These are phyloP conservation scores for Tuber brumale DNA, from an alignment of 495 filamentous ascomycete species.

Conservation along the genomic window DNA sequence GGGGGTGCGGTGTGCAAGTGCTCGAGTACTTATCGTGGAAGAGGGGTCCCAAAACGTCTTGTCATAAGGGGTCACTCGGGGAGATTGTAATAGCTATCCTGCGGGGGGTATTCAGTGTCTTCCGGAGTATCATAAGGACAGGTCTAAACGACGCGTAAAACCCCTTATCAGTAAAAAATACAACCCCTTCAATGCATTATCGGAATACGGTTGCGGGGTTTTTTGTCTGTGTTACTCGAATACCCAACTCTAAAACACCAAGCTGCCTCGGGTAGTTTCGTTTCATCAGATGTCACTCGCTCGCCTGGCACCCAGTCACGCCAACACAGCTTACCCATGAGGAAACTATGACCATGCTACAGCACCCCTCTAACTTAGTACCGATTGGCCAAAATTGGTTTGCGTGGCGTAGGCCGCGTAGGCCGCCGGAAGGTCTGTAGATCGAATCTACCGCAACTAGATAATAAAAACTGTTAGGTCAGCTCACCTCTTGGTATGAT, in stretches of 20 bases:
- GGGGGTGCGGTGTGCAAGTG: background rate
- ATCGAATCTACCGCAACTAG: background rate
- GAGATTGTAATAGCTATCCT: background rate
- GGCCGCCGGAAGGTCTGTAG: background rate
- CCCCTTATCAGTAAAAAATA: background rate
- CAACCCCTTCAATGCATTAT: background rate
- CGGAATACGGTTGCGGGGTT: background rate
- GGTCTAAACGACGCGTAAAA: background rate
- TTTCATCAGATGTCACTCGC: background rate
- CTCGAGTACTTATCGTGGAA: background rate
- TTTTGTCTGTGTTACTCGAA: background rate
- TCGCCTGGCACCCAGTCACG: background rate
- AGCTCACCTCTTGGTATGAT: background rate
- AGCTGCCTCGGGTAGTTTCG: background rate
- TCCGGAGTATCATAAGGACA: background rate
- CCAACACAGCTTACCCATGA: background rate
- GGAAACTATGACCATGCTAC: background rate
- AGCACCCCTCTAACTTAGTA: background rate
- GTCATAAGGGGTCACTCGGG: background rate
- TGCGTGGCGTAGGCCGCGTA: background rate
- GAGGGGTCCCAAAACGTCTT: background rate
- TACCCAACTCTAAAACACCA: background rate
- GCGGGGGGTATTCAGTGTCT: background rate
- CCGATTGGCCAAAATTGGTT: no score
- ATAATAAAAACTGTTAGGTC: background rate